phyloP scores from a whole-genome alignment of 495 filamentous ascomycete species.

The Pyrenopolyporus hunteri region DNA sequence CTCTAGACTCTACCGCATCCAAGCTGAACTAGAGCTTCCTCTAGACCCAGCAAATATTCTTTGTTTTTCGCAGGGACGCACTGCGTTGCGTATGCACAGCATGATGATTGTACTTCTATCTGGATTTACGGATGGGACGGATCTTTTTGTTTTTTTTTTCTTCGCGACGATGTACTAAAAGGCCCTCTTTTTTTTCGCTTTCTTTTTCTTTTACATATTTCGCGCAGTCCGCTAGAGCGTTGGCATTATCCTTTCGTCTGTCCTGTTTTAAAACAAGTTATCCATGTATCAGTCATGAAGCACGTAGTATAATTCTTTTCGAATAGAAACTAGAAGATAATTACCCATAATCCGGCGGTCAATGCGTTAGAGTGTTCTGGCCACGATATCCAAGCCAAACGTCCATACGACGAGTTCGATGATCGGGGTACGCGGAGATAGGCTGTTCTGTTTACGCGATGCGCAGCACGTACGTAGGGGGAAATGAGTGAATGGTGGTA shows the following conservation, averaged over 20 bases:
- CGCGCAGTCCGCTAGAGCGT: slow-evolving; percentile 8
- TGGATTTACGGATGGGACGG: slow-evolving; percentile 20
- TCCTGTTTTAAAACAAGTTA: slow-evolving; percentile 1
- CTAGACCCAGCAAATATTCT: slow-evolving; percentile 11
- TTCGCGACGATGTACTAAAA: slow-evolving; percentile 30
- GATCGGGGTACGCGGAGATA: no score
- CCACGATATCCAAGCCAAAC: no score
- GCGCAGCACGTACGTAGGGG: no score
- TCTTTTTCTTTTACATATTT: slow-evolving; percentile 3
- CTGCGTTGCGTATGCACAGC: not conserved
- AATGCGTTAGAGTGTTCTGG: not conserved
- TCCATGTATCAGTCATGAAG: slow-evolving; percentile 16
- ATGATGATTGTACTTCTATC: slow-evolving; percentile 30
- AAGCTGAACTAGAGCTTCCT: slow-evolving; percentile 16
- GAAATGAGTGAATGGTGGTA: no score
- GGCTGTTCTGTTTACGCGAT: no score
- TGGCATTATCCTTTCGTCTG: slow-evolving; percentile 16
- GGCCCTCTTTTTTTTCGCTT: slow-evolving; percentile 10
- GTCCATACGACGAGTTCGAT: no score
- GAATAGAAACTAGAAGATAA: slow-evolving; percentile 34
- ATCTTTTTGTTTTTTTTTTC: no score
- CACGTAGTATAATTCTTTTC: slow-evolving; percentile 14
- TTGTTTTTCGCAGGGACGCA: not conserved
- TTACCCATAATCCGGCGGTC: slow-evolving; percentile 19
- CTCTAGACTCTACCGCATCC: slow-evolving; percentile 10